These are phyloP conservation scores for Manihot esculenta DNA, from an alignment of 441 rosid genomes.

Conservation along the genomic window DNA sequence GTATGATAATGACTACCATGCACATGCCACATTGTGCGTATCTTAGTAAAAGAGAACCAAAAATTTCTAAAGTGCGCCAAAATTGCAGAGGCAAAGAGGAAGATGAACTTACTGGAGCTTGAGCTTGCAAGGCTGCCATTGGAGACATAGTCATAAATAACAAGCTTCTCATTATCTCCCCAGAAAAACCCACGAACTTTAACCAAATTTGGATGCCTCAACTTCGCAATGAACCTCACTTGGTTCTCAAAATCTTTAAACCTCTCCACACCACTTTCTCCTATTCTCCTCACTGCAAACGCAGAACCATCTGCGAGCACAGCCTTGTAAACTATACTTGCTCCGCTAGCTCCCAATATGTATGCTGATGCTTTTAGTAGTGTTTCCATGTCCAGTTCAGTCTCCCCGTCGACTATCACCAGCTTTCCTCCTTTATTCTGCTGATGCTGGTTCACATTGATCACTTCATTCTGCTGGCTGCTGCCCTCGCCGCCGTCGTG, in stretches of 20 bases:
- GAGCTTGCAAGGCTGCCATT: conserved; percentile 62
- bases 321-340: conserved; percentile 73
- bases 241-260: conserved; percentile 66
- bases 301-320: conserved; percentile 61
- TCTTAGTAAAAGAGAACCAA: neutral
- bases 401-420: conserved; percentile 63
- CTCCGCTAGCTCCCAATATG: conserved; percentile 56
- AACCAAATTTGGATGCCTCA: conserved; percentile 75
- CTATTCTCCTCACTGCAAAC: conserved; percentile 76
- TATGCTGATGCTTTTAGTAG: conserved; percentile 81
- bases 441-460: neutral
- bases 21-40: neutral
- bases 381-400: conserved; percentile 64
- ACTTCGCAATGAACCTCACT: conserved; percentile 49
- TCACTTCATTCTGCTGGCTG: conserved; percentile 10
- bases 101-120: conserved; percentile 49
- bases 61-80: conserved; percentile 16
- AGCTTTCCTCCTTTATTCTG: conserved; percentile 36
- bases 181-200: conserved; percentile 72
- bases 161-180: conserved; percentile 82
- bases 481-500: conserved; percentile 16
- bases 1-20: neutral
- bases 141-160: conserved; percentile 63
- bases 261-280: conserved; percentile 51
- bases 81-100: neutral